Percentiles rank a stretch among this genome's conserved stretches.
phyloP scores from a whole-genome alignment of 129 eudicot genomes.

The Flaveria ramosissima region DNA sequence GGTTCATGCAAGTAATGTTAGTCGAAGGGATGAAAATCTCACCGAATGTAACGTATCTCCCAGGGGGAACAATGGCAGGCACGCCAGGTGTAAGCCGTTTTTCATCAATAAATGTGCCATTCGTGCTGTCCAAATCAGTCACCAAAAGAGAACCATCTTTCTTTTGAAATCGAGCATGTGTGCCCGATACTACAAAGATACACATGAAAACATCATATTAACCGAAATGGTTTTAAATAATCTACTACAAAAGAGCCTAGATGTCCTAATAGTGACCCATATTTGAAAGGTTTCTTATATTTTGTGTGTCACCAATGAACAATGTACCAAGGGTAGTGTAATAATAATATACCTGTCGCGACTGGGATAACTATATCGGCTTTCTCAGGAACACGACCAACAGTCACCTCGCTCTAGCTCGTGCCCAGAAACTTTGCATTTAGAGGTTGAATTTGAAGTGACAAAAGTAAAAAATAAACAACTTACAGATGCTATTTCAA shows the following conservation, averaged over 20 bases:
- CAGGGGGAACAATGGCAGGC: constrained; percentile 56
- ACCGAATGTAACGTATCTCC: constrained; percentile 89
- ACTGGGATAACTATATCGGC: constrained; percentile 92
- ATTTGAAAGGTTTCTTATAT: too few relatives aligned
- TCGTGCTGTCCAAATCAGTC: constrained; percentile 89
- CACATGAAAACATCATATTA: constrained; percentile 3
- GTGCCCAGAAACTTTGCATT: constrained; percentile 9
- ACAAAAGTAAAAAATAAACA: neutral
- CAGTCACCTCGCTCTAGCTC: constrained; percentile 56
- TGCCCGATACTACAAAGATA: constrained; percentile 58
- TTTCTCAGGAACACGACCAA: constrained; percentile 86
- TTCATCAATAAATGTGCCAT: constrained; percentile 86
- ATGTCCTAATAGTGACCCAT: neutral
- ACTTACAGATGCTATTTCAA: constrained; percentile 85
- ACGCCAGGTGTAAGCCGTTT: constrained; percentile 76
- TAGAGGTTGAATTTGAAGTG: constrained; percentile 5
- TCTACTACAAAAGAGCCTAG: neutral
- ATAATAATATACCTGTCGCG: constrained; percentile 74
- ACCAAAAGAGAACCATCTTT: constrained; percentile 66
- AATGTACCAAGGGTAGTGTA: neutral
- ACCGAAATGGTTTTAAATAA: neutral
- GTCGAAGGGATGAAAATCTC: neutral
- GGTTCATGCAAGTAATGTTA: neutral
- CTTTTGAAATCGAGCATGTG: constrained; percentile 75
- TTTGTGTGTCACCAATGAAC: too few relatives aligned